phyloP scores from a whole-genome alignment of 768 basidiomycete species.

The Nidularia pulvinata region DNA sequence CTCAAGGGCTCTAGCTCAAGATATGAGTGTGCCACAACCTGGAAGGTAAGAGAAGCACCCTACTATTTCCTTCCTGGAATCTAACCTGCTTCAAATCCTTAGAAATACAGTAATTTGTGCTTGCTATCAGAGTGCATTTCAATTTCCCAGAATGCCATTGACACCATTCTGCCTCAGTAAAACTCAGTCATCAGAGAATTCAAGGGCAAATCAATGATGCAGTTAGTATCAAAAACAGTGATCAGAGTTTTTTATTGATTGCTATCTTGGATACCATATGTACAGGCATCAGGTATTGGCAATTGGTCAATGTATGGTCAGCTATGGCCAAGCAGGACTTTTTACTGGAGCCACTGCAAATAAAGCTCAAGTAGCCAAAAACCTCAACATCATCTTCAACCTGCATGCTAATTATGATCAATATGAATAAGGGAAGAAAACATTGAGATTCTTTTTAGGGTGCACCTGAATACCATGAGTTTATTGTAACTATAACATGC shows the following conservation, averaged over 20 bases:
- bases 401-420: neutral
- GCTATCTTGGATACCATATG: neutral
- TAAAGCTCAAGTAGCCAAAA: neutral
- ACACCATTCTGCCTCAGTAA: slow-evolving; percentile 29
- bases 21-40: neutral
- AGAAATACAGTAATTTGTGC: slow-evolving; percentile 18
- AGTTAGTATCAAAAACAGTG: no score
- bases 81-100: neutral
- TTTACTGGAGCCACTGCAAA: slow-evolving; percentile 7
- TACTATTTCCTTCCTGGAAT: neutral
- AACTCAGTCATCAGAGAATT: slow-evolving; percentile 11
- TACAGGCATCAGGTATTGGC: slow-evolving; percentile 40
- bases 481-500: no score
- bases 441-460: neutral
- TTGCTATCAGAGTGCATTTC: slow-evolving; percentile 28
- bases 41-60: neutral
- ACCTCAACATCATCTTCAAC: neutral
- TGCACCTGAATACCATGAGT: no score
- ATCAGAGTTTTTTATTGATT: neutral
- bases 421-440: neutral
- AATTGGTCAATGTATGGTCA: slow-evolving; percentile 39
- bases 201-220: neutral
- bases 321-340: slow-evolving; percentile 37
- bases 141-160: slow-evolving; percentile 31
- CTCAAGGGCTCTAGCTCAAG: neutral